Percentiles rank a stretch among this genome's conserved stretches.
These are phyloP conservation scores for Yarrowia yakushimensis DNA, from an alignment of 805 yeast genomes.

Conservation along the genomic window DNA sequence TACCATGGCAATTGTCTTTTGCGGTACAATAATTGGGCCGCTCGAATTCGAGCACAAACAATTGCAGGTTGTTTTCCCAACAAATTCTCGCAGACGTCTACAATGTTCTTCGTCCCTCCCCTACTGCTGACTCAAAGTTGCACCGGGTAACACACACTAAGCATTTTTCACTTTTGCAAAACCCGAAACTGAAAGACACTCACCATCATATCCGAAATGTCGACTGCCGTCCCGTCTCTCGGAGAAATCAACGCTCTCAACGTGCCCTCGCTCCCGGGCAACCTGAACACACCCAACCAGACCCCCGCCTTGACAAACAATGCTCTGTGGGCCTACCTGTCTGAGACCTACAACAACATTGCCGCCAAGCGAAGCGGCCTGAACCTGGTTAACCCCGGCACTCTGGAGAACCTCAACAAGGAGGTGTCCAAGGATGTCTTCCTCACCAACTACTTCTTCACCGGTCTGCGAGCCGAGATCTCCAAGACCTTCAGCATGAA, in stretches of 20 bases:
- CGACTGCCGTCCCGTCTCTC: slow-evolving; percentile 31
- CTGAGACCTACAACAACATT: slow-evolving; percentile 69
- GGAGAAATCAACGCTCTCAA: slow-evolving; percentile 33
- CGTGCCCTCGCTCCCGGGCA: slow-evolving; percentile 27
- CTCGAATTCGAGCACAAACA: neutral
- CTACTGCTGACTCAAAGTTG: slow-evolving; percentile 15
- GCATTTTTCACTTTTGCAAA: slow-evolving; percentile 19
- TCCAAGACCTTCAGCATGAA: slow-evolving; percentile 85
- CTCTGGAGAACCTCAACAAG: slow-evolving; percentile 86
- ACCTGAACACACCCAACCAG: slow-evolving; percentile 23
- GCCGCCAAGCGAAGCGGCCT: slow-evolving; percentile 75
- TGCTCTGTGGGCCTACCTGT: slow-evolving; percentile 75
- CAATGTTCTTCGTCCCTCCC: neutral
- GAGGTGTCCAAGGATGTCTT: slow-evolving; percentile 94
- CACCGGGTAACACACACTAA: slow-evolving; percentile 10
- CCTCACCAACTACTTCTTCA: slow-evolving; percentile 81
- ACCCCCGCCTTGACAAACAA: slow-evolving; percentile 62
- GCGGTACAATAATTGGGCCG: neutral
- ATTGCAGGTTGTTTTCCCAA: neutral
- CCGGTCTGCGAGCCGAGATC: slow-evolving; percentile 94
- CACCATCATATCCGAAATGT: slow-evolving; percentile 21
- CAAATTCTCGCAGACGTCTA: slow-evolving; percentile 5
- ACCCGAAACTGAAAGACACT: slow-evolving; percentile 8
- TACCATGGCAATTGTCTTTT: neutral
- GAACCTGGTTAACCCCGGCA: slow-evolving; percentile 87